Conservation (phyloP, 768 basidiomycete genomes). For the Suillus bovinus region DNA sequence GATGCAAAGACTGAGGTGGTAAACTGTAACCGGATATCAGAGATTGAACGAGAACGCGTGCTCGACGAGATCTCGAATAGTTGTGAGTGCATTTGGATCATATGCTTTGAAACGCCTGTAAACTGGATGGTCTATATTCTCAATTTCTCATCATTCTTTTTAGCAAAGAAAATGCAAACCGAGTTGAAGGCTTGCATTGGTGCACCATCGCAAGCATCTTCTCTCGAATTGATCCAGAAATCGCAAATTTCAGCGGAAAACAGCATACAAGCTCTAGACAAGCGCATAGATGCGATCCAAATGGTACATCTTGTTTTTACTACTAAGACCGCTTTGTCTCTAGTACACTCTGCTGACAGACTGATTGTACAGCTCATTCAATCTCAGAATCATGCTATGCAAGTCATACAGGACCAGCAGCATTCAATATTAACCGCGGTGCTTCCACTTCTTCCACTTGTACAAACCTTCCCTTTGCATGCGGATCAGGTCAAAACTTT, state of each 20-base stretch:
- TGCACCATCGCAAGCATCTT: slow-evolving; percentile 48
- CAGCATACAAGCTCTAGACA: slow-evolving; percentile 46
- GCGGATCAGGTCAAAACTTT: slow-evolving; percentile 35
- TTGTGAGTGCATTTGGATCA: slow-evolving; percentile 39
- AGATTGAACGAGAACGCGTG: slow-evolving; percentile 58
- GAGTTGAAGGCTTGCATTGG: slow-evolving; percentile 62
- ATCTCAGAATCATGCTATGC: slow-evolving; percentile 55
- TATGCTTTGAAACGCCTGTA: slow-evolving; percentile 14
- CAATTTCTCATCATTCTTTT: slow-evolving; percentile 19
- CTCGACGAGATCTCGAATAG: slow-evolving; percentile 55
- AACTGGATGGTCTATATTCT: slow-evolving; percentile 5
- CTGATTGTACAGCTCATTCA: slow-evolving; percentile 42
- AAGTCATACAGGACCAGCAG: slow-evolving; percentile 52
- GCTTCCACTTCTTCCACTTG: slow-evolving; percentile 57
- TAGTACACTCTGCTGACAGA: slow-evolving; percentile 17
- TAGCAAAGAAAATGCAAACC: slow-evolving; percentile 65
- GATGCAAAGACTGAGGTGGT: slow-evolving; percentile 54
- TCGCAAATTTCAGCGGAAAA: slow-evolving; percentile 39
- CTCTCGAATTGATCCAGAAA: slow-evolving; percentile 42
- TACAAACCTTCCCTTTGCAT: slow-evolving; percentile 60
- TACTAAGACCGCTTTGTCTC: slow-evolving; percentile 21
- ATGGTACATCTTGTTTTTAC: slow-evolving; percentile 34
- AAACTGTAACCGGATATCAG: slow-evolving; percentile 55
- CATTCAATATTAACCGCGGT: slow-evolving; percentile 53
- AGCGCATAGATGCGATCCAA: slow-evolving; percentile 58